Base-by-base conservation (phyloP, 2,329 filamentous ascomycete genomes). In the Trichoderma polysporum region DNA sequence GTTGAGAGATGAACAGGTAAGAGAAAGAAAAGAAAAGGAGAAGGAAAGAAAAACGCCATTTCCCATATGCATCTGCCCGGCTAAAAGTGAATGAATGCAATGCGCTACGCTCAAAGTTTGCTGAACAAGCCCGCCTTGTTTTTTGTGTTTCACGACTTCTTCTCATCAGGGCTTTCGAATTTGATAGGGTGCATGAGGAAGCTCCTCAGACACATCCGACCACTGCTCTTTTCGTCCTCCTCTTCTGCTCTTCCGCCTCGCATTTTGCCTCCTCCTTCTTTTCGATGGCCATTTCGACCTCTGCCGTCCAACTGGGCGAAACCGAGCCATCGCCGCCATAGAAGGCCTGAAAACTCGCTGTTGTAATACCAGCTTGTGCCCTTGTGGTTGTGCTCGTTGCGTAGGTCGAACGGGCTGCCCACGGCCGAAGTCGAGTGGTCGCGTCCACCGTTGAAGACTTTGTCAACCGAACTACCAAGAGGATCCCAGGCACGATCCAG, bases 361-460 rank as follows among this genome's bases (percentile, higher is more conserved):
- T 93, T 91, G 78, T 93, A 96, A 78, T 94, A 96, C 91, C 91
- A 97, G 52, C 86, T 93, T 50, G 89, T 90, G 15, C 92, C 91
- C 72, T 87, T 87, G 80, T 94, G 93, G 77, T 94, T 94, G 76
- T 93, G 91, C 78, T 96, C 92, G 62, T 92, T 88, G 70, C 86
- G 84, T 22, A 84, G 73, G 66, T 89, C 88, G 71, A 90, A 93
- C 7, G 91, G 85, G 45, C 88, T 90, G 39, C 90, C 88, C 33
- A 82, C 81, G 1, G 90, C 87, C 8, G 88, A 86, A 0, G 88
- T 85, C 1, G 86, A 88, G 69, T 88, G 88, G 71, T 90, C 86
- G n/a, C 85, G 81, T 27, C 90, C 90, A 31, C 86, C 89, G 74
- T 97, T 96, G 82, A 96, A 94, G 9, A 91, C 87, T n/a, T 82